Base-by-base conservation (phyloP, 495 filamentous ascomycete species). In the Articulospora tetracladia region DNA sequence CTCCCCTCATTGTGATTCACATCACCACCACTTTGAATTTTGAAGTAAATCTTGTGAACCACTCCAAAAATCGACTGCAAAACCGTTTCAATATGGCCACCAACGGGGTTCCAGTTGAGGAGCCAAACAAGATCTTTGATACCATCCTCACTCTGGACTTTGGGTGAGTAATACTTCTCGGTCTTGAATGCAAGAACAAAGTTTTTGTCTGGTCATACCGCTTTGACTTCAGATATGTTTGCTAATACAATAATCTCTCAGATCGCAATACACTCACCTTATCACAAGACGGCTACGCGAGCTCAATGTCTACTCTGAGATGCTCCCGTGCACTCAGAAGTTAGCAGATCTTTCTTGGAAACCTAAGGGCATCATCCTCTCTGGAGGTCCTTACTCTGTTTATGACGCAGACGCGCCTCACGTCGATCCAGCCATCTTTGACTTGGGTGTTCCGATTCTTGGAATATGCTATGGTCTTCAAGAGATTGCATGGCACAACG, bases 291-390 rank as follows among this genome's bases (percentile, higher is more conserved):
- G 90, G 49, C 80, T 95, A 15, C 80, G 91, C 64, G 84, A 87
- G 47, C 79, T 96, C 75, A 88, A 90, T 78, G 82, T 98, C 71
- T 97, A 89, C 79, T 84, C 83, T 41, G 93, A 98, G 77, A 89
- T 97, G 86, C 83, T 96, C 48, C 93, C 92, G 27, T 97, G 93
- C 77, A 97, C 91, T 56, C 84, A 87, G 57, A 95, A 93, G 78
- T 69, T 97, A 13, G 72, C 82, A 6, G 90, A 95, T 50, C 81
- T 98, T 13, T 64, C 76, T 24, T 97, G 81, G 79, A 90, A 83
- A 66, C 93, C 93, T 19, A 91, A 89, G 71, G 92, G 92, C 67
- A 81, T 92, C 62, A 86, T 90, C 48, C 78, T 93, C 19, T 91
- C 87, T 17, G 90, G 89, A 53, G 88, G 90, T 48, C 88, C 88